Conservation (phyloP, 345 rosid species). For the Linum usitatissimum region DNA sequence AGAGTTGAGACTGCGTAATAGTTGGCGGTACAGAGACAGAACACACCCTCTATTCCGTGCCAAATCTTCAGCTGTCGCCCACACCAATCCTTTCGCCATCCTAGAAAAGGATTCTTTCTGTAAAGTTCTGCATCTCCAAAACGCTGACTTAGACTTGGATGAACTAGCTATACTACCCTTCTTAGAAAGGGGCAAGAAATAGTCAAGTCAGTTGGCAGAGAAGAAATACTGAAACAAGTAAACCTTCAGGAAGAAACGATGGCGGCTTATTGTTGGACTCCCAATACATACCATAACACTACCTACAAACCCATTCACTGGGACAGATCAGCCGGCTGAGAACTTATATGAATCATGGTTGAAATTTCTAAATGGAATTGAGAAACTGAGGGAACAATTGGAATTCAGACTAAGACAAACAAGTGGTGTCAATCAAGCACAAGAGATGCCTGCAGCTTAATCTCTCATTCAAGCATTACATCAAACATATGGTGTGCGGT, state of each 20-base stretch:
- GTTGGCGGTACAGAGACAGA: conserved; percentile 40
- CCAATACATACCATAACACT: too few relatives aligned
- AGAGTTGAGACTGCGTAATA: conserved; percentile 43
- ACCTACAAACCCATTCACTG: too few relatives aligned
- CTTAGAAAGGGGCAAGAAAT: too few relatives aligned
- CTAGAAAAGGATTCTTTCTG: not conserved
- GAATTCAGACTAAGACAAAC: not conserved
- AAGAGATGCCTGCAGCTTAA: not conserved
- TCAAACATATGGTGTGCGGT: not conserved
- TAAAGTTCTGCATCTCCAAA: too few relatives aligned
- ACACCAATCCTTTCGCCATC: conserved; percentile 32
- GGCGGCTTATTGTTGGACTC: too few relatives aligned
- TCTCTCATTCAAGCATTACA: not conserved
- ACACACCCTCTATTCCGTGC: conserved; percentile 41
- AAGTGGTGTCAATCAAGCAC: not conserved
- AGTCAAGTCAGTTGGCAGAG: too few relatives aligned
- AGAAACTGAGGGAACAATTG: not conserved
- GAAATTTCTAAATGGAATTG: not conserved
- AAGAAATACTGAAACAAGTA: too few relatives aligned
- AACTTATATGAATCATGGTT: too few relatives aligned
- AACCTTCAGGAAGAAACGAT: too few relatives aligned
- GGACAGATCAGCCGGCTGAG: too few relatives aligned
- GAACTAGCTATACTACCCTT: too few relatives aligned
- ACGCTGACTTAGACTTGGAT: too few relatives aligned
- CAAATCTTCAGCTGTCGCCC: conserved; percentile 46